Percentiles rank a stretch among this genome's conserved stretches.
These are phyloP conservation scores for Colletotrichum limetticola DNA, from an alignment of 2,329 filamentous ascomycete genomes.

Conservation along the genomic window DNA sequence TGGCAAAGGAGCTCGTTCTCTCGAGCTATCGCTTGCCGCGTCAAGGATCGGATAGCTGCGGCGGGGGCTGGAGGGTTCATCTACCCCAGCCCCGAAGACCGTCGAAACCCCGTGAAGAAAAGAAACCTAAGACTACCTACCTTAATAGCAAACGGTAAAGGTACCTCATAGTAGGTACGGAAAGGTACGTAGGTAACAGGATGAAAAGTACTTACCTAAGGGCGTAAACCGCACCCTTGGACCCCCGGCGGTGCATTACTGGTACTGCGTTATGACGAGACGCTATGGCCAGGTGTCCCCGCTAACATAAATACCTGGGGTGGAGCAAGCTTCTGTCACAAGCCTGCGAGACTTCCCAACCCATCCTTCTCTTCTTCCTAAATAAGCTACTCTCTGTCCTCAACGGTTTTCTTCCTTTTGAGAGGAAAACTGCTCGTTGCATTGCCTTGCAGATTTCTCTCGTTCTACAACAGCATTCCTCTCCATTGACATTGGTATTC, in stretches of 20 bases:
- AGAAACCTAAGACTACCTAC: not conserved
- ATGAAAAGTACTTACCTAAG: not conserved
- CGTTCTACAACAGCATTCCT: not conserved
- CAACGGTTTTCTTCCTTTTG: slow-evolving; percentile 17
- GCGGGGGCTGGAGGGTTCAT: slow-evolving; percentile 7
- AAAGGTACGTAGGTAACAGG: not conserved
- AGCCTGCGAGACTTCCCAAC: slow-evolving; percentile 9
- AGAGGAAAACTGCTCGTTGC: not conserved
- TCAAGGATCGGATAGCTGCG: slow-evolving; percentile 10
- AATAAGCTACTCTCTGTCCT: slow-evolving; percentile 19
- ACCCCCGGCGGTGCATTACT: not conserved
- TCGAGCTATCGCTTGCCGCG: not conserved
- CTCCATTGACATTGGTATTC: not conserved
- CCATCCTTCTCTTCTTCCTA: slow-evolving; percentile 3
- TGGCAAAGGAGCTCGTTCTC: not conserved
- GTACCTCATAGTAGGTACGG: not conserved
- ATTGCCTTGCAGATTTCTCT: slow-evolving; percentile 3
- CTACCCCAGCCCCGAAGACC: slow-evolving; percentile 10
- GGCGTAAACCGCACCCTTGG: not conserved
- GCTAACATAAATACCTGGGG: slow-evolving; percentile 26
- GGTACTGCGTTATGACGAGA: slow-evolving; percentile 27
- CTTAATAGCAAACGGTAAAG: not conserved
- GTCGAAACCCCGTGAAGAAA: slow-evolving; percentile 15
- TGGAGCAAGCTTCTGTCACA: slow-evolving; percentile 33
- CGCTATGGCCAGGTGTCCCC: slow-evolving; percentile 35